A percentile compares a stretch with the other conserved stretches of the same genome.
Conservation (phyloP, 768 basidiomycete genomes). For the Boletus vinaceobasis region DNA sequence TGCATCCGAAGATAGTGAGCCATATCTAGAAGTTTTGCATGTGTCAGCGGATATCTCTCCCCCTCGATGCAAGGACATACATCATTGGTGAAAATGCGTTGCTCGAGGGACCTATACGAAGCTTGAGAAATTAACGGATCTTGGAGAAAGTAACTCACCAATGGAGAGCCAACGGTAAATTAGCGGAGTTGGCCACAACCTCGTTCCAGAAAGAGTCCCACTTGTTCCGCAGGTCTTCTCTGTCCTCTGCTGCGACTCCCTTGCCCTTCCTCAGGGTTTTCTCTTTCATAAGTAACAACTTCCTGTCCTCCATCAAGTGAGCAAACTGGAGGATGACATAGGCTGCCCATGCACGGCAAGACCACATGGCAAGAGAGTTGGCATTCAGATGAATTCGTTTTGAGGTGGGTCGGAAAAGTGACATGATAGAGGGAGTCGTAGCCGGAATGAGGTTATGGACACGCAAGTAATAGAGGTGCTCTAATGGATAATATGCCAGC, state of each 20-base stretch:
- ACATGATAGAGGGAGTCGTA: constrained; percentile 43
- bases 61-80: constrained; percentile 35
- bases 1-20: constrained; percentile 40
- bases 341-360: constrained; percentile 75
- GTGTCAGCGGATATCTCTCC: constrained; percentile 1
- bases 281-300: constrained; percentile 53
- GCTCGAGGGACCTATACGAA: constrained; percentile 57
- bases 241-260: constrained; percentile 50
- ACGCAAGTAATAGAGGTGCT: constrained; percentile 68
- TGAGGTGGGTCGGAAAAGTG: constrained; percentile 40
- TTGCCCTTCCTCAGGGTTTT: constrained; percentile 56
- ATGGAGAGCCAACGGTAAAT: constrained; percentile 81
- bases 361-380: constrained; percentile 58
- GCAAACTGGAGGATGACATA: constrained; percentile 77
- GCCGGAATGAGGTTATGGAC: constrained; percentile 60
- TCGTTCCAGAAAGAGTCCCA: constrained; percentile 74
- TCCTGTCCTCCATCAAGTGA: constrained; percentile 66
- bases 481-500: constrained; percentile 77
- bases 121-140: not conserved
- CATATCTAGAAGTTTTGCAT: constrained; percentile 30
- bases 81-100: constrained; percentile 63
- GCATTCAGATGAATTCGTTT: constrained; percentile 46
- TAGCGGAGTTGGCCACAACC: constrained; percentile 64
- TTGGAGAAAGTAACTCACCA: constrained; percentile 48
- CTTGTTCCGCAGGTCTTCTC: constrained; percentile 51